phyloP scores from a whole-genome alignment of 441 rosid genomes.

The Populus hybrid region DNA sequence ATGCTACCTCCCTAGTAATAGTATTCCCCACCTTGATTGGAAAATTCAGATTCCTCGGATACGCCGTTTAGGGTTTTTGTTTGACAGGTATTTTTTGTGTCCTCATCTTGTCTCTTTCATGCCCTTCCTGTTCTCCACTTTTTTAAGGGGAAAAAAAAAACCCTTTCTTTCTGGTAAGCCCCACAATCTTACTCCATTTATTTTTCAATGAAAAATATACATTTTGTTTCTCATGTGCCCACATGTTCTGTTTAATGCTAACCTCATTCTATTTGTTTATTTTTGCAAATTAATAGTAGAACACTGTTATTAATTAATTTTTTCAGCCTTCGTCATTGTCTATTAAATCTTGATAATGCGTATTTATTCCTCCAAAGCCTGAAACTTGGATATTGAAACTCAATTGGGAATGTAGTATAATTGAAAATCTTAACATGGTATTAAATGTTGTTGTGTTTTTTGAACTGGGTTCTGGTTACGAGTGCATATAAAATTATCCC shows the following conservation, averaged over 20 bases:
- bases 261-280: background rate
- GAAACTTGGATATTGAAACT: background rate
- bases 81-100: background rate
- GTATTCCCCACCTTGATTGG: background rate
- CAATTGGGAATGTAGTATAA: background rate
- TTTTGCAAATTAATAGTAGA: background rate
- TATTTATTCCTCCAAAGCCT: background rate
- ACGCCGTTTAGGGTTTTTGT: background rate
- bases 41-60: background rate
- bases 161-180: slow-evolving; percentile 2
- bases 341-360: background rate
- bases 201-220: background rate
- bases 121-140: background rate
- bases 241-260: background rate
- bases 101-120: background rate
- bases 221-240: background rate
- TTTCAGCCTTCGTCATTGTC: background rate
- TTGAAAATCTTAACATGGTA: background rate
- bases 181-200: background rate
- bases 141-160: background rate
- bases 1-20: too few relatives aligned
- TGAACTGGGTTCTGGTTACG: slow-evolving; percentile 1
- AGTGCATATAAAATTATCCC: background rate
- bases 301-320: too few relatives aligned
- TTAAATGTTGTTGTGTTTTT: background rate